Base-by-base conservation (phyloP, 352 stramenopile species). In the Aphanomyces stellatus region DNA sequence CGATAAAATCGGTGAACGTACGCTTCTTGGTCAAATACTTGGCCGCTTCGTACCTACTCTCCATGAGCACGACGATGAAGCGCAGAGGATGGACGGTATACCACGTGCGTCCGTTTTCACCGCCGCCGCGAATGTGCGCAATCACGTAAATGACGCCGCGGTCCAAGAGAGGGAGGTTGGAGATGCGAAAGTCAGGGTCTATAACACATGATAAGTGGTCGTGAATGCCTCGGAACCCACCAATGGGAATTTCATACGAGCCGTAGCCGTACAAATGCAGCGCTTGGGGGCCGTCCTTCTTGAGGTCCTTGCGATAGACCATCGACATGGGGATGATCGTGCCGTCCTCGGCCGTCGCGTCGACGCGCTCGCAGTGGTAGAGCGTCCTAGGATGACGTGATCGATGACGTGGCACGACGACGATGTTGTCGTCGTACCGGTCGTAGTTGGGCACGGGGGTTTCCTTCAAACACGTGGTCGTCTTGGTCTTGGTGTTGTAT, bases 21-120 rank as follows among this genome's bases (percentile, higher is more conserved):
- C 99, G 99, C 65, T 92, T 89, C 81, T 99, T 99, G 53, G 84
- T 91, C 60, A 98, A 85, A 76, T 98, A 98, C 76, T 99, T 99
- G 64, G 89, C 94, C 63, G 85, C 82, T 68, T 98, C 84, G 65
- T 93, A 81, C 49, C 49, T 57, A 57, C 19, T n/a, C n/a, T n/a
- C n/a, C n/a, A n/a, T n/a, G n/a, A 30, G 22, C 17, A 53, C 24
- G 8, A 53, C 1, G 7, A 8, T 28, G 19, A 15, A 53, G 24
- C 17, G 17, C 22, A 1, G 13, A 22, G 46, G 17, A 53, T 28
- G 46, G 22, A 8, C 13, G 46, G 1, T 53, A 28, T 99, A 99
- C 97, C 97, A 99, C 31, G 87, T 88, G 48, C 95, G 81, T n/a
- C 97, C 97, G 81, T 98, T 98, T 76, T 99, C 96, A 60, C 93